phyloP scores from a whole-genome alignment of 768 basidiomycete genomes.

The Podaxis carcinomalis region DNA sequence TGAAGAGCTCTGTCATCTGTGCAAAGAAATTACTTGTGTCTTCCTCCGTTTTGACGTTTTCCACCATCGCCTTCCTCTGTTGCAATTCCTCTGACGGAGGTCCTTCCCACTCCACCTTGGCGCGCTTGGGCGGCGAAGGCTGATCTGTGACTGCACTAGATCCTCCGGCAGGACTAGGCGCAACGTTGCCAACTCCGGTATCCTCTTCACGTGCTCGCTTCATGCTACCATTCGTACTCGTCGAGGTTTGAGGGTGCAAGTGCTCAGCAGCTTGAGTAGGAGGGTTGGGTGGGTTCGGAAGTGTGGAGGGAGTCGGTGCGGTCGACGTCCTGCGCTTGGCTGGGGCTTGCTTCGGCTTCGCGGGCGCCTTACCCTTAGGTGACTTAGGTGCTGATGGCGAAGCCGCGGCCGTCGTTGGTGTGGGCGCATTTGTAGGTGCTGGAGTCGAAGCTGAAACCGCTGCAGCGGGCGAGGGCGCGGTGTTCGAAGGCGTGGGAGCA shows the following conservation, averaged over 20 bases:
- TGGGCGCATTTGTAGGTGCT: slow-evolving; percentile 38
- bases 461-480: slow-evolving; percentile 18
- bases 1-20: slow-evolving; percentile 60
- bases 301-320: slow-evolving; percentile 12
- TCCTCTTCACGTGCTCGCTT: slow-evolving; percentile 60
- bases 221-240: slow-evolving; percentile 18
- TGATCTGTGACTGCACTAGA: slow-evolving; percentile 33
- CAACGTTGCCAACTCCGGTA: slow-evolving; percentile 22
- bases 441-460: slow-evolving; percentile 44
- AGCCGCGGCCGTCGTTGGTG: slow-evolving; percentile 47
- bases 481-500: slow-evolving; percentile 4
- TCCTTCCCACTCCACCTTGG: slow-evolving; percentile 69
- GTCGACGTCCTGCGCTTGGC: slow-evolving; percentile 29
- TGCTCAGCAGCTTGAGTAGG: slow-evolving; percentile 2
- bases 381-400: slow-evolving; percentile 72
- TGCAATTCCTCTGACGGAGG: slow-evolving; percentile 46
- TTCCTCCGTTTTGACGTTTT: slow-evolving; percentile 61
- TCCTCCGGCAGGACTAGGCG: slow-evolving; percentile 25
- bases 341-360: slow-evolving; percentile 37
- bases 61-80: slow-evolving; percentile 37
- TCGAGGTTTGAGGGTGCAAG: slow-evolving; percentile 12
- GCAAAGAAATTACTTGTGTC: slow-evolving; percentile 61
- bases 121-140: slow-evolving; percentile 68
- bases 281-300: neutral
- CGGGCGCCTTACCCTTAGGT: slow-evolving; percentile 50